These are phyloP conservation scores for Brasilioporus rufonigricans DNA, from an alignment of 768 basidiomycete genomes.

Conservation along the genomic window DNA sequence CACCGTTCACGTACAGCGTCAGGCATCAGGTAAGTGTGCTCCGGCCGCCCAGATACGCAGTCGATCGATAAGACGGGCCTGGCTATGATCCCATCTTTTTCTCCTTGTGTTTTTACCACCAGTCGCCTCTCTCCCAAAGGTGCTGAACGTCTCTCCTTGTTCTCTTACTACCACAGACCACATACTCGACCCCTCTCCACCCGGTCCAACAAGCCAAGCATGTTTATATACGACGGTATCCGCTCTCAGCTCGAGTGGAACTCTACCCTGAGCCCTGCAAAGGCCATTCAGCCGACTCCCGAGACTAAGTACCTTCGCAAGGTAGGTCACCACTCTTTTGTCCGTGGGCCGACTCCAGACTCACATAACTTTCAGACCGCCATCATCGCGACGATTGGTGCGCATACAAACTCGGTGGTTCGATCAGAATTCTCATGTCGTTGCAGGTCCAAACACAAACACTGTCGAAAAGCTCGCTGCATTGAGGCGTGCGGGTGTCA, in stretches of 20 bases:
- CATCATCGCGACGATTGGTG: constrained; percentile 98
- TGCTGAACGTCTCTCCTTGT: constrained; percentile 13
- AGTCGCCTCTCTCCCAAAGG: constrained; percentile 10
- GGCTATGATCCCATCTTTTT: constrained; percentile 7
- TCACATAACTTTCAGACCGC: constrained; percentile 61
- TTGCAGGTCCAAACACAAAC: constrained; percentile 90
- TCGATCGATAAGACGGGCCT: constrained; percentile 17
- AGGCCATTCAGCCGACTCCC: constrained; percentile 68
- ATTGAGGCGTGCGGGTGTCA: constrained; percentile 90
- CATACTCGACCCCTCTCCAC: constrained; percentile 10
- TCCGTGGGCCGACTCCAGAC: neutral
- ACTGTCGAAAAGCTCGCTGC: constrained; percentile 81
- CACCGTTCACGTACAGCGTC: constrained; percentile 7
- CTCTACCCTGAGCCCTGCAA: constrained; percentile 72
- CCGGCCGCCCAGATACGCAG: constrained; percentile 1
- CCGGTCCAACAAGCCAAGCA: constrained; percentile 22
- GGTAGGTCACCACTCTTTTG: constrained; percentile 44
- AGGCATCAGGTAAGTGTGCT: constrained; percentile 22
- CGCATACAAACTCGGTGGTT: constrained; percentile 17
- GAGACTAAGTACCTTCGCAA: constrained; percentile 88
- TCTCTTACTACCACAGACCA: constrained; percentile 3
- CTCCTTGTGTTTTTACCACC: constrained; percentile 11
- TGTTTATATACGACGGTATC: constrained; percentile 59
- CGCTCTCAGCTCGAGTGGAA: constrained; percentile 93
- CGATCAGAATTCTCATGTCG: constrained; percentile 4